These are phyloP conservation scores for Neurospora sp. DNA, from an alignment of 2,329 filamentous ascomycete species.

Conservation along the genomic window DNA sequence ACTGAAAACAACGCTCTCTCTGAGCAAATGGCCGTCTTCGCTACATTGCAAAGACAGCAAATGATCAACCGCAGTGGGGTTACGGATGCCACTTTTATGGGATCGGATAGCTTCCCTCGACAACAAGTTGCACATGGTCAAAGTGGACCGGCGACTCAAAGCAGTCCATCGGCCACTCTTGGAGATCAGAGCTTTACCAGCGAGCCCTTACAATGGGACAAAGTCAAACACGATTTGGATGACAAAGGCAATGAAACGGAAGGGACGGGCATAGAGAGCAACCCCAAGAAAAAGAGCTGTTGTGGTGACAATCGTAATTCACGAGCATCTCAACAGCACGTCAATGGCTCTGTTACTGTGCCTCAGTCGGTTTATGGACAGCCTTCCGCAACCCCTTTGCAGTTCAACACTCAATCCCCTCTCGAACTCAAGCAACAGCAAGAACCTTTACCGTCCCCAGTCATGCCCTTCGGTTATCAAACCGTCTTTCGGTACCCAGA, in stretches of 20 bases:
- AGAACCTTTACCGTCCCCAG: conserved; percentile 17
- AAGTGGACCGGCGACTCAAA: not conserved
- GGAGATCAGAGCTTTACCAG: not conserved
- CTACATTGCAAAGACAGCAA: not conserved
- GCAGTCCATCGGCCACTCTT: not conserved
- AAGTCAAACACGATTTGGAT: not conserved
- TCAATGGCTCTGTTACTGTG: not conserved
- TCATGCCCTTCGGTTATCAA: conserved; percentile 29
- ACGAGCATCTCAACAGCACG: not conserved
- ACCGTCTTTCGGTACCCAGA: conserved; percentile 43
- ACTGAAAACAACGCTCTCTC: not conserved
- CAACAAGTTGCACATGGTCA: not conserved
- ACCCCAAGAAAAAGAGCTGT: conserved; percentile 19
- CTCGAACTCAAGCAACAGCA: conserved; percentile 29
- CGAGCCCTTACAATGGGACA: not conserved
- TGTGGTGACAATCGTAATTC: conserved; percentile 20
- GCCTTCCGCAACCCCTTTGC: conserved; percentile 17
- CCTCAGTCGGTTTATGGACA: conserved; percentile 5
- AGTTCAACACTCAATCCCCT: conserved; percentile 23
- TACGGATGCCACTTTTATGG: not conserved
- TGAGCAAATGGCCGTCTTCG: not conserved
- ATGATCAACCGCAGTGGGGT: not conserved
- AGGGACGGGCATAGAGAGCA: not conserved
- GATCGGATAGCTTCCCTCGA: not conserved
- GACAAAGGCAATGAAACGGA: not conserved